Evolutionary conservation across 192 early-diverging fungal genomes (phyloP), one percentile per base, ranked within the genome.

Genomic region (Mortierella antarctica): DNA sequence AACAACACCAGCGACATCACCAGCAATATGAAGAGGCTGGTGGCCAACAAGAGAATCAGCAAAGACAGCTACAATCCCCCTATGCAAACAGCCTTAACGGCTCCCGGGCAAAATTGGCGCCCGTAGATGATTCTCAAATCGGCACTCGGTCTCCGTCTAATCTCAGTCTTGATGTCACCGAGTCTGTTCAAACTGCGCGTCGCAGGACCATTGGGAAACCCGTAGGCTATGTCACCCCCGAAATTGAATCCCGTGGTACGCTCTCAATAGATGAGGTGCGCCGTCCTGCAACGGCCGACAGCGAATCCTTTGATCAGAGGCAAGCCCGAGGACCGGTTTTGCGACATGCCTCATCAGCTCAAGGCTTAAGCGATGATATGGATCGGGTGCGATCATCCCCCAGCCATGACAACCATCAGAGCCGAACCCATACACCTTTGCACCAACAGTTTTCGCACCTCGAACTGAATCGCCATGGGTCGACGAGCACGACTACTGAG

Each of bases 151-250:
- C 67, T 1, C 55, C 54, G 7, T 75, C 65, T 45, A 44, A 51
- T 21, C 21, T 68, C 46, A 68, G 62, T 39, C 42, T 60, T n/a
- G 67, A 68, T 7, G 54, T 71, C 42, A 52, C 39, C 6, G 77
- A 80, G n/a, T 31, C 65, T 1, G 68, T 54, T 10, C 68, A 80
- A 46, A 49, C 61, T 10, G 77, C 65, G 0, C 77, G 77, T 52
- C 77, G 77, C 18, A 54, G 70, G 46, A 80, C 77, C 5, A 62
- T 72, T 8, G 77, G 77, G n/a, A 80, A 72, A 41, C 77, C 77
- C n/a, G 62, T 64, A 31, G 70, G 70, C 7, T 80, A 59, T 56
- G 48, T 40, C 8, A 51, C 57, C 12, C 77, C 58, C 0, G 76
- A 71, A 1, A 3, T 71, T 5, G 76, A 79, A n/a, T 7, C 47